Conservation (phyloP, 2,329 filamentous ascomycete species). For the Elsinoe fawcettii region DNA sequence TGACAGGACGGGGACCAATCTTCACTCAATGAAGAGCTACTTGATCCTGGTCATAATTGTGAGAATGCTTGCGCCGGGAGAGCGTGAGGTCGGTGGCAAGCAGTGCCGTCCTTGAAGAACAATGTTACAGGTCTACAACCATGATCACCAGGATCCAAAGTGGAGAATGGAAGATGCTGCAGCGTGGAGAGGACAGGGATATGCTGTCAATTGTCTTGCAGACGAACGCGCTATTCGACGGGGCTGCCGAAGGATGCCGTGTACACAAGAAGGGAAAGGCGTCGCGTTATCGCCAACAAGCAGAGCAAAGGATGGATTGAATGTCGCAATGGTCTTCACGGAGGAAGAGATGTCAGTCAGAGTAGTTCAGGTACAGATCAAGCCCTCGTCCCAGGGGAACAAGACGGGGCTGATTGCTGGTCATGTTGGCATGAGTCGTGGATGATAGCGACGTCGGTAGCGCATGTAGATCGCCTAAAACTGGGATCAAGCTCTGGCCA, state of each 20-base stretch:
- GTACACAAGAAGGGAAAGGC: not conserved
- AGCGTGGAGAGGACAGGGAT: not conserved
- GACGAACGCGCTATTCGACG: not conserved
- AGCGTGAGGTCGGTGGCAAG: not conserved
- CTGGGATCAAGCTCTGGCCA: conserved; percentile 10
- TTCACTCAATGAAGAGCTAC: conserved; percentile 12
- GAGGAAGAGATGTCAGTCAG: not conserved
- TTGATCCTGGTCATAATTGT: not conserved
- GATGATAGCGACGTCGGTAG: conserved; percentile 11
- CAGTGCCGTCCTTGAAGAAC: not conserved
- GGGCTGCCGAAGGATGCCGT: conserved; percentile 1
- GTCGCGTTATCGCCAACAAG: not conserved
- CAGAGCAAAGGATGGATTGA: not conserved
- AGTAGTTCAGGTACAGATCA: not conserved
- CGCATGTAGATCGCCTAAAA: conserved; percentile 12
- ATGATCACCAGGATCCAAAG: not conserved
- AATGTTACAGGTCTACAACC: not conserved
- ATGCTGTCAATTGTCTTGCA: not conserved
- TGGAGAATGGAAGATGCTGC: not conserved
- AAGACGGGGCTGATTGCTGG: not conserved
- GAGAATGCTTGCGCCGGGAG: not conserved
- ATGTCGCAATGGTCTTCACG: not conserved
- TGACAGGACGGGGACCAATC: not conserved
- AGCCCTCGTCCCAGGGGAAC: not conserved
- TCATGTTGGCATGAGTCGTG: conserved; percentile 6